A percentile compares a stretch with the other conserved stretches of the same genome.
phyloP scores from a whole-genome alignment of 495 filamentous ascomycete genomes.

The Podospora sp. region DNA sequence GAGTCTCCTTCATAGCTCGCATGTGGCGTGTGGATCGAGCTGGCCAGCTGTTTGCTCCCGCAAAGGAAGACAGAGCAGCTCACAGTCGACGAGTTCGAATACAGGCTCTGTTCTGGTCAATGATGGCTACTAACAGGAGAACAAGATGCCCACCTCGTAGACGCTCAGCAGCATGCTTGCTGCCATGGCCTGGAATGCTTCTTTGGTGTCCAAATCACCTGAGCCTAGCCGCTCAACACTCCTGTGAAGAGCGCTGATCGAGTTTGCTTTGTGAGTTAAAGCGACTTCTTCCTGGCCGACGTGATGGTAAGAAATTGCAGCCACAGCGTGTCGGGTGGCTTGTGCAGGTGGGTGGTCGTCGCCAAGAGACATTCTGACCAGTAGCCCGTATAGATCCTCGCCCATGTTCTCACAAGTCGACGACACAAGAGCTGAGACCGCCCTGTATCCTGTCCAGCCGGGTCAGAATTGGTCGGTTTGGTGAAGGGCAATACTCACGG shows the following conservation, averaged over 20 bases:
- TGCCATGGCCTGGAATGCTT: slow-evolving; percentile 26
- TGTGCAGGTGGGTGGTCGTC: slow-evolving; percentile 22
- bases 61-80: slow-evolving; percentile 29
- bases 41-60: slow-evolving; percentile 24
- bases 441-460: slow-evolving; percentile 16
- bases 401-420: slow-evolving; percentile 15
- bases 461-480: neutral
- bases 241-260: slow-evolving; percentile 22
- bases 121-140: neutral
- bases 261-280: slow-evolving; percentile 17
- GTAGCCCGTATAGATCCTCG: slow-evolving; percentile 20
- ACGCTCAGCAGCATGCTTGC: slow-evolving; percentile 31
- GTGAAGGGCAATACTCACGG: neutral
- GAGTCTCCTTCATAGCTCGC: slow-evolving; percentile 24
- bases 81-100: slow-evolving; percentile 12
- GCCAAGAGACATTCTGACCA: slow-evolving; percentile 25
- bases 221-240: slow-evolving; percentile 12
- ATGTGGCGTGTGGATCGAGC: slow-evolving; percentile 13
- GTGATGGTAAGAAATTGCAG: slow-evolving; percentile 25
- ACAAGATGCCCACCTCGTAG: slow-evolving; percentile 14
- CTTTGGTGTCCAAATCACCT: neutral
- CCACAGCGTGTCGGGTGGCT: slow-evolving; percentile 26
- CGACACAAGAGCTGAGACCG: slow-evolving; percentile 14
- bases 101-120: neutral
- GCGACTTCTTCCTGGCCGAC: slow-evolving; percentile 16